Conservation (phyloP, 305 asterid genomes). For the Solanum hybrid region DNA sequence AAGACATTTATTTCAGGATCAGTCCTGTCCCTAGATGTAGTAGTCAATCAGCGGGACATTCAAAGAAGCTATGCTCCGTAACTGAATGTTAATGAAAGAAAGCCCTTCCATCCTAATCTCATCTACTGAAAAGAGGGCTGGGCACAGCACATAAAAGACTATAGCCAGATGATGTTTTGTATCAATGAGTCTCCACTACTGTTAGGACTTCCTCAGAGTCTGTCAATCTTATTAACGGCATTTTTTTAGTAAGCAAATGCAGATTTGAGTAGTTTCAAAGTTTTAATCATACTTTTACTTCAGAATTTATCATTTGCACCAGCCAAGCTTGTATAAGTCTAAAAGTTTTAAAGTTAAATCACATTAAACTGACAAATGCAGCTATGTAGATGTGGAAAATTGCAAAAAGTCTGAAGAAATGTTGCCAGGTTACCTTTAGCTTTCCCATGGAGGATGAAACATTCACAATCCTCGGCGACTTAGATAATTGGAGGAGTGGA, state of each 20-base stretch:
- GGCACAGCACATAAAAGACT: not conserved
- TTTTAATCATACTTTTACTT: not conserved
- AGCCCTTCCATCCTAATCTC: not conserved
- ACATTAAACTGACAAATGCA: not conserved
- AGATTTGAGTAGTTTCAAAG: not conserved
- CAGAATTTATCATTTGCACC: not conserved
- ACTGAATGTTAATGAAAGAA: not conserved
- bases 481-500: constrained; percentile 42
- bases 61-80: not conserved
- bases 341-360: not conserved
- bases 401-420: not conserved
- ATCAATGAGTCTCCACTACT: not conserved
- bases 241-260: not conserved
- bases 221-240: not conserved
- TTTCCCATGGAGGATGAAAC: constrained; percentile 38
- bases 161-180: not conserved
- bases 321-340: not conserved
- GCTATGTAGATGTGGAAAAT: not conserved
- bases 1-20: not conserved
- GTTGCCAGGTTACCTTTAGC: constrained; percentile 27
- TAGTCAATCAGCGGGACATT: not conserved
- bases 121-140: not conserved
- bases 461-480: constrained; percentile 44
- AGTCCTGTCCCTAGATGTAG: not conserved
- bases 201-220: not conserved